These are phyloP conservation scores for Sarcomyxa edulis DNA, from an alignment of 768 basidiomycete species.

Conservation along the genomic window DNA sequence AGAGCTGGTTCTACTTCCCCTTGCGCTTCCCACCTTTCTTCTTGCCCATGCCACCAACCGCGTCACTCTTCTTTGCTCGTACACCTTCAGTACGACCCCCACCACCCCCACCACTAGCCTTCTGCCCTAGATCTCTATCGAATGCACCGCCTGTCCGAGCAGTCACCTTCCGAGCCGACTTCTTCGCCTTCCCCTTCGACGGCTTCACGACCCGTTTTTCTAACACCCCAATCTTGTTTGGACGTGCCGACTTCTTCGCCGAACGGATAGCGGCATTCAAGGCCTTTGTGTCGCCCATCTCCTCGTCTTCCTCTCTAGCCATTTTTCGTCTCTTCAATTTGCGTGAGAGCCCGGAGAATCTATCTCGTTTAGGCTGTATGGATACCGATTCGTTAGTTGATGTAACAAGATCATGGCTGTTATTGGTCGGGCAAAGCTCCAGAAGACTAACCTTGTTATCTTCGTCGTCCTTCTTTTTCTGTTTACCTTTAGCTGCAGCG, in stretches of 20 bases:
- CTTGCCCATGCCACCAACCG: slow-evolving; percentile 38
- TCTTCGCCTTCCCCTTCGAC: slow-evolving; percentile 23
- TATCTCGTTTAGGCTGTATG: slow-evolving; percentile 67
- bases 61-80: slow-evolving; percentile 59
- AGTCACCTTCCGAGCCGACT: slow-evolving; percentile 25
- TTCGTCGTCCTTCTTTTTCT: slow-evolving; percentile 27
- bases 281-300: slow-evolving; percentile 44
- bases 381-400: slow-evolving; percentile 3
- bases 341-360: slow-evolving; percentile 80
- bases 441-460: slow-evolving; percentile 35
- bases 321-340: slow-evolving; percentile 85
- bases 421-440: too few species aligned
- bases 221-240: slow-evolving; percentile 67
- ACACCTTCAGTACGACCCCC: slow-evolving; percentile 47
- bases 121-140: slow-evolving; percentile 53
- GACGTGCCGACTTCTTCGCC: slow-evolving; percentile 76
- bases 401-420: too few species aligned
- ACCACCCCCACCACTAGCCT: slow-evolving; percentile 10
- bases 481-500: slow-evolving; percentile 30
- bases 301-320: slow-evolving; percentile 75
- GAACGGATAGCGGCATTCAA: slow-evolving; percentile 76
- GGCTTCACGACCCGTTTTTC: slow-evolving; percentile 22
- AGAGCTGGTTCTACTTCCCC: slow-evolving; percentile 1
- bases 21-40: slow-evolving; percentile 4
- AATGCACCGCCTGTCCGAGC: slow-evolving; percentile 38